Percentiles rank a stretch among this genome's conserved stretches.
Conservation (phyloP, 2,329 filamentous ascomycete species). For the Bipolaris sorokiniana region DNA sequence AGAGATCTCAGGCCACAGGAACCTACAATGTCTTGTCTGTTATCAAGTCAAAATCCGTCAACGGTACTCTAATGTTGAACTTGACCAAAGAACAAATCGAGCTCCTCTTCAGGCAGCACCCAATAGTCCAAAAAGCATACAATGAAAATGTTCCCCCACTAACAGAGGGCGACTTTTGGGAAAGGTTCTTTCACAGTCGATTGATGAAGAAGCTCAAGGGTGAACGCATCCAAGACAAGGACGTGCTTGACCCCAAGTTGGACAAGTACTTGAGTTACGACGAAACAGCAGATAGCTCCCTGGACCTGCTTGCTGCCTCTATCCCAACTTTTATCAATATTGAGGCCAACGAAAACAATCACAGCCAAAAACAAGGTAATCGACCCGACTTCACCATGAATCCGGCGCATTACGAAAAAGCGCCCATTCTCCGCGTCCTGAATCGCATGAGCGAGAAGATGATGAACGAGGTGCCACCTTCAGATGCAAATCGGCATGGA, state of each 20-base stretch:
- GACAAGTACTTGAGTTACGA: constrained; percentile 84
- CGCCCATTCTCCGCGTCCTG: constrained; percentile 85
- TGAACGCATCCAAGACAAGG: constrained; percentile 79
- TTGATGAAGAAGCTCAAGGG: constrained; percentile 91
- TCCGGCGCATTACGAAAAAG: constrained; percentile 73
- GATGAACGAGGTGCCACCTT: constrained; percentile 82
- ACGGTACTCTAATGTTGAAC: constrained; percentile 73
- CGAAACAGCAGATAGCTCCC: constrained; percentile 59
- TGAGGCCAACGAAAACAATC: constrained; percentile 92
- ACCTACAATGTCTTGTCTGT: constrained; percentile 93
- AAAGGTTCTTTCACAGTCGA: constrained; percentile 88
- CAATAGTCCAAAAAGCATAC: constrained; percentile 86
- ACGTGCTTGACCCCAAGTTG: constrained; percentile 77
- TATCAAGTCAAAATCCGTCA: constrained; percentile 79
- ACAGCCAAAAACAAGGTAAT: constrained; percentile 86
- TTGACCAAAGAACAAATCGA: constrained; percentile 92
- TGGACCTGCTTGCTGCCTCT: constrained; percentile 61
- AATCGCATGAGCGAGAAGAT: constrained; percentile 94
- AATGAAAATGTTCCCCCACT: constrained; percentile 85
- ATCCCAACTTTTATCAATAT: constrained; percentile 91
- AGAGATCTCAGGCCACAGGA: constrained; percentile 82
- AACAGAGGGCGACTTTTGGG: constrained; percentile 85
- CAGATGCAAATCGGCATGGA: constrained; percentile 71
- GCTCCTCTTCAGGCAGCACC: constrained; percentile 91
- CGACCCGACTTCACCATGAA: constrained; percentile 89